A percentile compares a stretch with the other conserved stretches of the same genome.
These are phyloP conservation scores for Penicillium lividum DNA, from an alignment of 495 filamentous ascomycete species.

Conservation along the genomic window DNA sequence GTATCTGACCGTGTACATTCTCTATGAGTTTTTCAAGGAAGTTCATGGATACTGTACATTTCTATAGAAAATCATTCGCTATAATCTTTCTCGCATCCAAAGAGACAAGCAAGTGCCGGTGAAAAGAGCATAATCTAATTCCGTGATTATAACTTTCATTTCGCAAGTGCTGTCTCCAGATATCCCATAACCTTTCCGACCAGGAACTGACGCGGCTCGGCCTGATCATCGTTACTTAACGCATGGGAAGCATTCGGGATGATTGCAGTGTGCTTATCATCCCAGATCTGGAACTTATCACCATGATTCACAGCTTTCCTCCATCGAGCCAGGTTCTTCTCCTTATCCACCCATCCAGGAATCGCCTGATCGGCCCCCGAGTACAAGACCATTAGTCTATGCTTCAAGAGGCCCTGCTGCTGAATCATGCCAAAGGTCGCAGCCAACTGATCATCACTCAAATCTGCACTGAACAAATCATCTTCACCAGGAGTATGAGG, in stretches of 20 bases:
- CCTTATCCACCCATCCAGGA: conserved; percentile 62
- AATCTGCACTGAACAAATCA: conserved; percentile 84
- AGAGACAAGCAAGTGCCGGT: not conserved
- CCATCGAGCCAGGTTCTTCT: conserved; percentile 64
- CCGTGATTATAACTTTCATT: conserved; percentile 1
- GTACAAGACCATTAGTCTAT: conserved; percentile 53
- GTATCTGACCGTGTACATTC: no score
- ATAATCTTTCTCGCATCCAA: not conserved
- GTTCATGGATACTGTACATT: not conserved
- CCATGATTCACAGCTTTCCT: conserved; percentile 50
- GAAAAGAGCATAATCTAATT: conserved; percentile 1
- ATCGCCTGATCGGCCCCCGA: conserved; percentile 72
- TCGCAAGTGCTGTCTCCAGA: conserved; percentile 14
- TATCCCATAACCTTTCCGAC: conserved; percentile 40
- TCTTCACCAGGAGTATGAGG: conserved; percentile 64
- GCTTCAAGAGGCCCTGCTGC: conserved; percentile 52
- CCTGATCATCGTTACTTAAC: conserved; percentile 49
- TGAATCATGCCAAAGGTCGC: conserved; percentile 65
- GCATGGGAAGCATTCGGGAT: conserved; percentile 50
- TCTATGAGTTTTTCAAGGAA: no score
- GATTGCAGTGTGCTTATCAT: conserved; percentile 37
- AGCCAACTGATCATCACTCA: conserved; percentile 57
- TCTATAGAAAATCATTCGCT: not conserved
- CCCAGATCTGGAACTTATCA: conserved; percentile 36
- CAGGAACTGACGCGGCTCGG: conserved; percentile 38